Evolutionary conservation across 257 asterid species (phyloP).

Genomic region (Fraxinus cuspidata): DNA sequence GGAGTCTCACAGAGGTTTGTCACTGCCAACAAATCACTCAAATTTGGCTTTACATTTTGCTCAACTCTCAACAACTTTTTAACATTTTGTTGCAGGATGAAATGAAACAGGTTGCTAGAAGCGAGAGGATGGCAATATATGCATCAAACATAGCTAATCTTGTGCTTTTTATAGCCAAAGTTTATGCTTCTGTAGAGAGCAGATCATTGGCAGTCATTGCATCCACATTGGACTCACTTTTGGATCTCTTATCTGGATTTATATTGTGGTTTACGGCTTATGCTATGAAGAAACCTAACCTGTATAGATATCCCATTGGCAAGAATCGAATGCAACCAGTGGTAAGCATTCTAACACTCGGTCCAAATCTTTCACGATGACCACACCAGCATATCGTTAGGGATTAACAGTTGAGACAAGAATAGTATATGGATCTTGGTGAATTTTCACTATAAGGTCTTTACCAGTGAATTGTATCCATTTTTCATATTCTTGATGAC

Average conservation of each 20-base stretch:
- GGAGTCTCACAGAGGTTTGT: not conserved
- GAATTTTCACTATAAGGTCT: no score
- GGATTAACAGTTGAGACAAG: no score
- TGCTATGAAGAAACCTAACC: slow-evolving; percentile 39
- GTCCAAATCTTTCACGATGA: not conserved
- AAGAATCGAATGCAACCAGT: slow-evolving; percentile 45
- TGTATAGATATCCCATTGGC: slow-evolving; percentile 36
- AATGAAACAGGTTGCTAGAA: slow-evolving; percentile 29
- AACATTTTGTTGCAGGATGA: slow-evolving; percentile 27
- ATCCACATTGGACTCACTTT: slow-evolving; percentile 39
- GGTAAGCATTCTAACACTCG: slow-evolving; percentile 16
- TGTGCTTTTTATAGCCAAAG: slow-evolving; percentile 35
- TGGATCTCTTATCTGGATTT: slow-evolving; percentile 40
- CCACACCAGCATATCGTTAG: not conserved
- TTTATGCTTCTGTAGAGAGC: slow-evolving; percentile 37
- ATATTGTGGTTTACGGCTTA: slow-evolving; percentile 41
- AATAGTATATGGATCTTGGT: no score
- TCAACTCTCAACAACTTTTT: not conserved
- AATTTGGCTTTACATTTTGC: not conserved
- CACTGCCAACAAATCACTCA: not conserved
- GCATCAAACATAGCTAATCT: slow-evolving; percentile 37
- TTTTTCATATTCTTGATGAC: not conserved
- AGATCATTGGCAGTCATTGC: slow-evolving; percentile 42
- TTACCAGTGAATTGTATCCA: not conserved
- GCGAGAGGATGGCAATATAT: slow-evolving; percentile 34